Percentiles rank a stretch among this genome's conserved stretches.
Conservation (phyloP, 257 asterid genomes). For the Jasminum sambac region DNA sequence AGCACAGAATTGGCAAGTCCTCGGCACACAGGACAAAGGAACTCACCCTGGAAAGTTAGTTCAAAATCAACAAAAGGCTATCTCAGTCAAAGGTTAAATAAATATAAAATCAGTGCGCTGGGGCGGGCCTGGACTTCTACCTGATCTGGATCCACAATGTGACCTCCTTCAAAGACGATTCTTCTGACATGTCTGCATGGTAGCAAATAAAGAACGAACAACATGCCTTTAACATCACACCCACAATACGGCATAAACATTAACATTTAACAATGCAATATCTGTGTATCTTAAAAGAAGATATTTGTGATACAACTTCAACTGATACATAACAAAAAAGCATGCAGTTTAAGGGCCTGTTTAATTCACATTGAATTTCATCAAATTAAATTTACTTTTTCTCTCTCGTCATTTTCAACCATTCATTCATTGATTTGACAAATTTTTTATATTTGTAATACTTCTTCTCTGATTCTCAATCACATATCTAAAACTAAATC, state of each 20-base stretch:
- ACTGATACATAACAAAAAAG: neutral
- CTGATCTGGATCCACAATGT: slow-evolving; percentile 96
- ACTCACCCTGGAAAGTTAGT: slow-evolving; percentile 74
- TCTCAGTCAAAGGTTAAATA: slow-evolving; percentile 15
- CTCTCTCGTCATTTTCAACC: no score
- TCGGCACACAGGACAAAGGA: slow-evolving; percentile 98
- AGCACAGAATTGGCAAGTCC: slow-evolving; percentile 89
- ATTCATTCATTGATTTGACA: no score
- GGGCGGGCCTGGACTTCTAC: no score
- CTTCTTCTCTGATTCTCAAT: no score
- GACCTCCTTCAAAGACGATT: slow-evolving; percentile 93
- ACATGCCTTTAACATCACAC: slow-evolving; percentile 12
- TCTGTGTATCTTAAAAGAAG: slow-evolving; percentile 9
- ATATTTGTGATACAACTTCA: slow-evolving; percentile 4
- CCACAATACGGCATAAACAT: neutral
- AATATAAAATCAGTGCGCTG: no score
- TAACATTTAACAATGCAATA: slow-evolving; percentile 13
- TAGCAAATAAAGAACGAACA: slow-evolving; percentile 10
- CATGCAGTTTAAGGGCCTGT: neutral
- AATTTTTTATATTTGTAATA: no score
- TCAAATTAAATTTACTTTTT: no score
- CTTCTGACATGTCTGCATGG: slow-evolving; percentile 68
- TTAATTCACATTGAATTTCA: no score
- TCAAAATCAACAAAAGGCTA: slow-evolving; percentile 27
- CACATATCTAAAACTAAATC: no score